Conservation (phyloP, 306 rosid species). For the Pueraria montana region DNA sequence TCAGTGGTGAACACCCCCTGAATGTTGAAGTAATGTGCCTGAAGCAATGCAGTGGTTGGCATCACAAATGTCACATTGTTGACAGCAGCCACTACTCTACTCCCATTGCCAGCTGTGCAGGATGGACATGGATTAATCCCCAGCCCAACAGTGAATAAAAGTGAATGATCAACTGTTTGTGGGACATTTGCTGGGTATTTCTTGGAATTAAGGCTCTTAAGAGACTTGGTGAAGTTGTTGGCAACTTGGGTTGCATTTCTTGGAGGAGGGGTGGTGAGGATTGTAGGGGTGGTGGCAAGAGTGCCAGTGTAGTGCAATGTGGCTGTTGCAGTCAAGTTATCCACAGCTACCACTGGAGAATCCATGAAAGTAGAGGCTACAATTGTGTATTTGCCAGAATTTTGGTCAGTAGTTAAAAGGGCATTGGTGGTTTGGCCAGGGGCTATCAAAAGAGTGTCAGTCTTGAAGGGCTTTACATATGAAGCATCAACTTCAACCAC, state of each 20-base stretch:
- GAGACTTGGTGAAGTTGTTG: conserved; percentile 59
- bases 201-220: conserved; percentile 71
- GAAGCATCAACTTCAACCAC: conserved; percentile 88
- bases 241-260: conserved; percentile 75
- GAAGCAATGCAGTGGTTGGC: conserved; percentile 82
- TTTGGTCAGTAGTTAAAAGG: conserved; percentile 65
- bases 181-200: conserved; percentile 72
- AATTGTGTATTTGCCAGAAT: conserved; percentile 69
- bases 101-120: conserved; percentile 78
- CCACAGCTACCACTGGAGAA: conserved; percentile 65
- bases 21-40: conserved; percentile 72
- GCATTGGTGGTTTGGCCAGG: conserved; percentile 94
- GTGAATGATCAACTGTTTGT: conserved; percentile 60
- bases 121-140: conserved; percentile 78
- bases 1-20: conserved; percentile 77
- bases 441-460: conserved; percentile 68
- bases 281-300: conserved; percentile 55
- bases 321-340: conserved; percentile 77
- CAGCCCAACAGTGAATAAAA: conserved; percentile 69
- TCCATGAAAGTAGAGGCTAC: conserved; percentile 83
- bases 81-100: conserved; percentile 69
- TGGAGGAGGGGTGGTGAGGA: conserved; percentile 69
- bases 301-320: conserved; percentile 71
- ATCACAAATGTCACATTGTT: conserved; percentile 86
- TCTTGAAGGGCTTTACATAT: conserved; percentile 76